These are phyloP conservation scores for Chalciporus sp. DNA, from an alignment of 1,284 basidiomycete genomes.

Conservation along the genomic window DNA sequence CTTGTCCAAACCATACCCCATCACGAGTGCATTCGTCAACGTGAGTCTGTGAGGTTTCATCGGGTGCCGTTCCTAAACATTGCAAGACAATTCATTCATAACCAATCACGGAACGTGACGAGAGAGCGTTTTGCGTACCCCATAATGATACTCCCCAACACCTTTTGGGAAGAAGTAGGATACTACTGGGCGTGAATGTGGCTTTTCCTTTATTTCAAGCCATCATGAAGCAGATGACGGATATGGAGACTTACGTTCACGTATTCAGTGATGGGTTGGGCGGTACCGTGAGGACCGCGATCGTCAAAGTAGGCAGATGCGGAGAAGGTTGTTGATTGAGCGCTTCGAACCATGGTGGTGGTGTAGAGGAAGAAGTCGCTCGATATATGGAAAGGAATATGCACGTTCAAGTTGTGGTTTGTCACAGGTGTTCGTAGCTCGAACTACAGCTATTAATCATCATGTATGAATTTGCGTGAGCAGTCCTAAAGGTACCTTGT, in stretches of 20 bases:
- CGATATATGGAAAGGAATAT: neutral
- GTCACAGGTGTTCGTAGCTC: no score
- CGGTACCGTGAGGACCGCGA: slow-evolving; percentile 63
- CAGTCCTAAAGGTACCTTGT: neutral
- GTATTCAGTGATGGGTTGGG: slow-evolving; percentile 73
- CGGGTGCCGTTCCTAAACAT: slow-evolving; percentile 85
- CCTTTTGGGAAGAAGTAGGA: slow-evolving; percentile 96
- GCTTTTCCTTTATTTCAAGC: slow-evolving; percentile 41
- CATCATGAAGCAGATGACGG: slow-evolving; percentile 29
- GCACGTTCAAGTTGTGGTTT: neutral
- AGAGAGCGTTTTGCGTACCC: slow-evolving; percentile 54
- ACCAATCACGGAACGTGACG: neutral
- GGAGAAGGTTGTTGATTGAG: slow-evolving; percentile 67
- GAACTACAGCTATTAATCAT: neutral
- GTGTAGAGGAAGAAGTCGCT: neutral
- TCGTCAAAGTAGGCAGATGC: slow-evolving; percentile 73
- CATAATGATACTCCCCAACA: slow-evolving; percentile 95
- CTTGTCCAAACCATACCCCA: slow-evolving; percentile 96
- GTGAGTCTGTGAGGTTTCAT: slow-evolving; percentile 98
- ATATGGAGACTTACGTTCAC: slow-evolving; percentile 57
- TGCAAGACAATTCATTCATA: slow-evolving; percentile 4
- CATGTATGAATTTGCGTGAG: neutral
- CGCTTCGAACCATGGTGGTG: slow-evolving; percentile 40
- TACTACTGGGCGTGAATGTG: slow-evolving; percentile 86
- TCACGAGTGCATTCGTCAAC: slow-evolving; percentile 92